Evolutionary conservation across 2,329 filamentous ascomycete species (phyloP).

Genomic region (Tolypocladium guangdongense): DNA sequence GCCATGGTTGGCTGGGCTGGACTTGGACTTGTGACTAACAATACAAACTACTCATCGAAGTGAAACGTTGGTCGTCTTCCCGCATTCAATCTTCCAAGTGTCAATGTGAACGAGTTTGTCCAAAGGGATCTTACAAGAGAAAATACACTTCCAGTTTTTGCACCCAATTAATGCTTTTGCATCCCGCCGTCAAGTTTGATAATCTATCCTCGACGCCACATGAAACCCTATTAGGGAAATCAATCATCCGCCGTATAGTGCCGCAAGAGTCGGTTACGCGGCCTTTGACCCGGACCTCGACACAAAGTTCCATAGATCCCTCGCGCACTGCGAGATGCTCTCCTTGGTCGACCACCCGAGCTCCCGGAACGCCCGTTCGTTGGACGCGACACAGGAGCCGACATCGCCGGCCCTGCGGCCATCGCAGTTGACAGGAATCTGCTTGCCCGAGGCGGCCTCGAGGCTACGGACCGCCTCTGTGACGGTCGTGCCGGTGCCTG

Average conservation of each 20-base stretch:
- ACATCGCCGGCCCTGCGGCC: conserved; percentile 31
- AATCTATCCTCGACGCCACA: neutral
- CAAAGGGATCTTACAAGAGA: no score
- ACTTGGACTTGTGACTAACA: no score
- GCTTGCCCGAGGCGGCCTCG: conserved; percentile 23
- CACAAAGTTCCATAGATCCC: conserved; percentile 23
- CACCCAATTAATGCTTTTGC: neutral
- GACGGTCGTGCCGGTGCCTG: conserved; percentile 33
- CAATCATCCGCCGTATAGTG: neutral
- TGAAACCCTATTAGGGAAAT: neutral
- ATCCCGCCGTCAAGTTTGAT: neutral
- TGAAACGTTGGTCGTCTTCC: no score
- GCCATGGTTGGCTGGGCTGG: no score
- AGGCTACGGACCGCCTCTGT: conserved; percentile 29
- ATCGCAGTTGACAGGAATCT: conserved; percentile 25
- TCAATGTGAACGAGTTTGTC: no score
- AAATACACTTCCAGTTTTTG: no score
- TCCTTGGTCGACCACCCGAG: conserved; percentile 26
- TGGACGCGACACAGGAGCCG: conserved; percentile 30
- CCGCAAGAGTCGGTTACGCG: neutral
- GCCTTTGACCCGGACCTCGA: conserved; percentile 1
- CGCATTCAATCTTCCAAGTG: no score
- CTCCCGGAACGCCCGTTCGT: conserved; percentile 26
- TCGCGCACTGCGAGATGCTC: conserved; percentile 20
- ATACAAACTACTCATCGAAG: no score